These are phyloP conservation scores for Durusdinium trenchii DNA, from an alignment of 73 alveolate species.

Conservation along the genomic window DNA sequence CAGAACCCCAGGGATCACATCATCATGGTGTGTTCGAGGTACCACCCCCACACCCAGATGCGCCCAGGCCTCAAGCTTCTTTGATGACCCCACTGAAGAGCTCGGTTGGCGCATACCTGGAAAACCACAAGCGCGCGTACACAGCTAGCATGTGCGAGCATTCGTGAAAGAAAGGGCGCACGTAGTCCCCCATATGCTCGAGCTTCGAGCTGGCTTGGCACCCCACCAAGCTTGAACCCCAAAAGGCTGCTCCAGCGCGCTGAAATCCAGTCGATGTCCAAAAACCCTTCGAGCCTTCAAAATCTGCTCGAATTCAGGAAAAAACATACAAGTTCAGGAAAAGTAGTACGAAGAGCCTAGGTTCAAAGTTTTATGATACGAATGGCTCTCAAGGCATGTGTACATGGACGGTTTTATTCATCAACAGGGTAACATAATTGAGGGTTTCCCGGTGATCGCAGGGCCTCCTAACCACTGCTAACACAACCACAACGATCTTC, in stretches of 20 bases:
- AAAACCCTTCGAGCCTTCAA: not conserved
- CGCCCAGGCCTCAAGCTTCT: not conserved
- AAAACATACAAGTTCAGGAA: not conserved
- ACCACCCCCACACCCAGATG: not conserved
- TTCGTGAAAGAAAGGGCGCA: not conserved
- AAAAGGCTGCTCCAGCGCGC: not conserved
- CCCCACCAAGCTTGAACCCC: too few species aligned
- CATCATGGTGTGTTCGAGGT: not conserved
- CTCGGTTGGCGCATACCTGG: not conserved
- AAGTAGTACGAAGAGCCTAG: not conserved
- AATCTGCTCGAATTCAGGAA: not conserved
- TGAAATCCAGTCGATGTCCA: not conserved
- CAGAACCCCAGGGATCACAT: not conserved
- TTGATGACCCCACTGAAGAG: not conserved
- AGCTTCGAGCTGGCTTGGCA: too few species aligned
- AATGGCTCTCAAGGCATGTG: too few species aligned
- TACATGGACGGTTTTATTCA: too few species aligned
- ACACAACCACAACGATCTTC: too few species aligned
- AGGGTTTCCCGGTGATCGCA: too few species aligned
- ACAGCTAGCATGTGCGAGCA: not conserved
- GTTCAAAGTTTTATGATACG: too few species aligned
- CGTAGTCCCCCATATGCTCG: not conserved
- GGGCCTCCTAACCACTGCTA: too few species aligned
- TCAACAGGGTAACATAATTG: too few species aligned
- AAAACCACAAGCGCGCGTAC: not conserved